These are phyloP conservation scores for Tolypocladium capitatum DNA, from an alignment of 2,329 filamentous ascomycete species.

Conservation along the genomic window DNA sequence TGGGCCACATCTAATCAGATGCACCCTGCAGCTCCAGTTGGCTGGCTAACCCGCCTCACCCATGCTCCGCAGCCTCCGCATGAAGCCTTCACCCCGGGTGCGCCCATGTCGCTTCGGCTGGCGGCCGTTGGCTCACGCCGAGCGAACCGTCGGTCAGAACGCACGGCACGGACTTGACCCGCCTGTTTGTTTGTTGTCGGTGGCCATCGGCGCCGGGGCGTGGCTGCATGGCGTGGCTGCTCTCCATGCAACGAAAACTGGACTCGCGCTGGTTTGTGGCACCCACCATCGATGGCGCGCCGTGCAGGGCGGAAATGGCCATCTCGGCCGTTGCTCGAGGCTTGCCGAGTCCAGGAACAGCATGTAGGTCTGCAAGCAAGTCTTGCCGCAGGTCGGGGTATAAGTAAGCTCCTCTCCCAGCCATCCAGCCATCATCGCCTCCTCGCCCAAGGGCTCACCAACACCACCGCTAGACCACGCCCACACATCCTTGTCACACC, in stretches of 20 bases:
- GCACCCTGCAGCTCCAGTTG: slow-evolving; percentile 7
- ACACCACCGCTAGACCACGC: neutral
- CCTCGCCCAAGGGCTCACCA: neutral
- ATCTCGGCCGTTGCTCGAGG: neutral
- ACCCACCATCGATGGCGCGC: neutral
- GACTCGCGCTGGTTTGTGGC: neutral
- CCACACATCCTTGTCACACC: neutral
- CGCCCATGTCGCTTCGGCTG: neutral
- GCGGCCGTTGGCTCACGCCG: neutral
- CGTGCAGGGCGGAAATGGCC: neutral
- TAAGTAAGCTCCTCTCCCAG: neutral
- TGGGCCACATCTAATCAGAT: slow-evolving; percentile 15
- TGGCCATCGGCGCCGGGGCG: neutral
- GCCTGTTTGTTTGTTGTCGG: neutral
- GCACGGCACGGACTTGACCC: neutral
- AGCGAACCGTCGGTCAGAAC: neutral
- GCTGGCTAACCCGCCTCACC: neutral
- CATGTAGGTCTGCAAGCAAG: neutral
- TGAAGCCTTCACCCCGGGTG: neutral
- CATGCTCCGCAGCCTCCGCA: neutral
- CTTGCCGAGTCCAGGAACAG: neutral
- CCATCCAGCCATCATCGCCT: too few relatives aligned
- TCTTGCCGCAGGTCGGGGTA: neutral
- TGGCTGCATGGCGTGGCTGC: neutral
- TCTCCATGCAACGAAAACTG: neutral